These are phyloP conservation scores for Calvatia gigantea DNA, from an alignment of 768 basidiomycete genomes.

Conservation along the genomic window DNA sequence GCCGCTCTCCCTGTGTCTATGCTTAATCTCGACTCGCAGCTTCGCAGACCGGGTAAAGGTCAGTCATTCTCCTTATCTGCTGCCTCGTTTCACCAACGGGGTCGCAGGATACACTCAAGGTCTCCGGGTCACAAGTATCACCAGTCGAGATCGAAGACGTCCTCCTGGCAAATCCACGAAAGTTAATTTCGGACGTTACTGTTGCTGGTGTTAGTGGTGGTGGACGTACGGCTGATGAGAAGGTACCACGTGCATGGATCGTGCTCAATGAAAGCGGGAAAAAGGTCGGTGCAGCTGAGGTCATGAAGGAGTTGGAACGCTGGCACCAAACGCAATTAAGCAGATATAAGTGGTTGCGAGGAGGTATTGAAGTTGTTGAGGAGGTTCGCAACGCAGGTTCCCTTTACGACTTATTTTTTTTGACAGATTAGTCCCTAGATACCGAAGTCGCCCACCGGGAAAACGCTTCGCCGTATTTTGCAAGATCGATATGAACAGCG, in stretches of 20 bases:
- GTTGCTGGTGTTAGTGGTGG: slow-evolving; percentile 74
- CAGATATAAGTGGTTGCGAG: slow-evolving; percentile 72
- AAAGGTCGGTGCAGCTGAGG: slow-evolving; percentile 37
- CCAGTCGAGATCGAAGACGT: slow-evolving; percentile 75
- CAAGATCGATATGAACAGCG: slow-evolving; percentile 53
- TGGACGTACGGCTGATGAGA: slow-evolving; percentile 66
- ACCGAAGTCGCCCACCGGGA: slow-evolving; percentile 73
- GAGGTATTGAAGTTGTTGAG: slow-evolving; percentile 62
- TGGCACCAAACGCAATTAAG: slow-evolving; percentile 66
- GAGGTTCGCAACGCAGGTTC: slow-evolving; percentile 42
- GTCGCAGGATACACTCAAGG: slow-evolving; percentile 68
- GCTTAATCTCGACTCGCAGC: slow-evolving; percentile 27
- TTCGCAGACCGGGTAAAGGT: slow-evolving; percentile 76
- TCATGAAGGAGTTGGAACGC: slow-evolving; percentile 43
- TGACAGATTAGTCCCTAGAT: slow-evolving; percentile 38
- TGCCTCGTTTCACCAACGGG: not conserved
- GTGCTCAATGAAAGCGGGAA: slow-evolving; percentile 57
- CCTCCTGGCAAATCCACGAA: slow-evolving; percentile 56
- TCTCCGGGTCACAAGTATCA: slow-evolving; percentile 77
- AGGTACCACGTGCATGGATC: slow-evolving; percentile 74
- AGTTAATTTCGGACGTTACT: slow-evolving; percentile 57
- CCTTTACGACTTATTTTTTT: too few relatives aligned
- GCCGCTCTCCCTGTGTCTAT: not conserved
- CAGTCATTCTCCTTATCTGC: not conserved
- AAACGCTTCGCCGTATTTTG: slow-evolving; percentile 59